A percentile compares a stretch with the other conserved stretches of the same genome.
phyloP scores from a whole-genome alignment of 2,329 filamentous ascomycete species.

The Calcarisporium arbuscula region DNA sequence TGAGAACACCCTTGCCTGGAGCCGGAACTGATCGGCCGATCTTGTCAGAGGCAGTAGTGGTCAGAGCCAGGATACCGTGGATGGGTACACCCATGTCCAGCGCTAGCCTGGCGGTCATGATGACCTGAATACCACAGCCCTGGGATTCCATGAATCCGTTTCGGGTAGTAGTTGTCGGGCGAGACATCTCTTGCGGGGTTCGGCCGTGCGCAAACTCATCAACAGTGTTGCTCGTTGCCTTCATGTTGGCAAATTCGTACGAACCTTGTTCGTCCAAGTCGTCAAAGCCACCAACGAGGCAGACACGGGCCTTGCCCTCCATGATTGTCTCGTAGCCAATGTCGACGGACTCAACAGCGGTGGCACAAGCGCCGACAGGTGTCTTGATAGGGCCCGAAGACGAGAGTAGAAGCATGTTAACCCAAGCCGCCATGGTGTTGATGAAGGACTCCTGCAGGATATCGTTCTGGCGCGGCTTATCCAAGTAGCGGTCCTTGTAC shows the following conservation, averaged over 20 bases:
- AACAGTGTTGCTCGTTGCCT: slow-evolving; percentile 95
- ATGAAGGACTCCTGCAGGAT: slow-evolving; percentile 99
- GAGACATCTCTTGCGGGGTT: slow-evolving; percentile 95
- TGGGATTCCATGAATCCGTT: slow-evolving; percentile 99
- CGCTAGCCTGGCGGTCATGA: slow-evolving; percentile 95
- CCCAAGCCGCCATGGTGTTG: slow-evolving; percentile 99
- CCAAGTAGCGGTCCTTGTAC: slow-evolving; percentile 96
- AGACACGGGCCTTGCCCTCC: slow-evolving; percentile 95
- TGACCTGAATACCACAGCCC: slow-evolving; percentile 94
- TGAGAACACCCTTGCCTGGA: slow-evolving; percentile 93
- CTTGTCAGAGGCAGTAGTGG: slow-evolving; percentile 96
- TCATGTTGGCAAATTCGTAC: slow-evolving; percentile 99
- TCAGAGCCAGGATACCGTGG: slow-evolving; percentile 88
- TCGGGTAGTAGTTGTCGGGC: slow-evolving; percentile 91
- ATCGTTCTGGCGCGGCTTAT: slow-evolving; percentile 97
- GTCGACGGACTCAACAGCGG: slow-evolving; percentile 93
- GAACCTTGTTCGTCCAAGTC: slow-evolving; percentile 99
- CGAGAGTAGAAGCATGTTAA: slow-evolving; percentile 97
- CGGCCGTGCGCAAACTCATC: slow-evolving; percentile 94
- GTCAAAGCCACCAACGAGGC: slow-evolving; percentile 97
- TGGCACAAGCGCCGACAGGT: slow-evolving; percentile 94
- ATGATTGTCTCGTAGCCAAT: slow-evolving; percentile 98
- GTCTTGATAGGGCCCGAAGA: slow-evolving; percentile 99
- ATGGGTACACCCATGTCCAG: slow-evolving; percentile 98
- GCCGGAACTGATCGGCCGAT: slow-evolving; percentile 96